Base-by-base conservation (phyloP, 2,329 filamentous ascomycete genomes). In the Biscogniauxia sp. region DNA sequence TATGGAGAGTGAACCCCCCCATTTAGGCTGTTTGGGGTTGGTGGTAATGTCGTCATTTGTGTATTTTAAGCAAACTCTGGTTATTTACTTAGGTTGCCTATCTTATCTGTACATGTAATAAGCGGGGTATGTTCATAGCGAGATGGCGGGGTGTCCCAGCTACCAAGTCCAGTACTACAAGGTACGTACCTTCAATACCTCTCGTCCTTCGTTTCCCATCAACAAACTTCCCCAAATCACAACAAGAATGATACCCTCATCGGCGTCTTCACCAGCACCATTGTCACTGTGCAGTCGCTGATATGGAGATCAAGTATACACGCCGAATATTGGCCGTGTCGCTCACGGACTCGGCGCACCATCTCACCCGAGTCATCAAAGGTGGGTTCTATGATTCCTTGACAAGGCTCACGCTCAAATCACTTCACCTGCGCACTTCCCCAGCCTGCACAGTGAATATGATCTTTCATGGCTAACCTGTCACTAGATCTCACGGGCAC, bases 311-410 rank as follows among this genome's bases (percentile, higher is more conserved):
- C 23, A 66, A 76, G 41, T 82, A 85, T 66, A 81, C 84, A 11
- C 78, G 84, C 55, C 78, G 86, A 26, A 82, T 88, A 57, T 74
- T 89, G 41, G 85, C 84, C 17, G 81, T 88, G 5, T 82, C 79
- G n/a, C 74, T 80, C 51, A 77, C 77, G 59, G 78, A 74, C 41
- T 79, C 79, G 59, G 78, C 74, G 6, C 75, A 80, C 5, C 78
- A 81, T 32, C 73, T 87, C 15, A 75, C 77, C 61, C 74, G 75
- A 23, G 74, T 88, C 11, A 74, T 88, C 41, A 82, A 82, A 78
- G 84, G 86, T 86, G 63, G 20, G 64, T 55, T 55, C 17, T 6
- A 32, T 32, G 7, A 32, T 32, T 32, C 28, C 23, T 37, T 20
- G n/a, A 20, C 55, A 23, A 51, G n/a, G 5, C n/a, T 41, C 9